Base-by-base conservation (phyloP, 2,329 filamentous ascomycete genomes). In the Fusarium begoniae region DNA sequence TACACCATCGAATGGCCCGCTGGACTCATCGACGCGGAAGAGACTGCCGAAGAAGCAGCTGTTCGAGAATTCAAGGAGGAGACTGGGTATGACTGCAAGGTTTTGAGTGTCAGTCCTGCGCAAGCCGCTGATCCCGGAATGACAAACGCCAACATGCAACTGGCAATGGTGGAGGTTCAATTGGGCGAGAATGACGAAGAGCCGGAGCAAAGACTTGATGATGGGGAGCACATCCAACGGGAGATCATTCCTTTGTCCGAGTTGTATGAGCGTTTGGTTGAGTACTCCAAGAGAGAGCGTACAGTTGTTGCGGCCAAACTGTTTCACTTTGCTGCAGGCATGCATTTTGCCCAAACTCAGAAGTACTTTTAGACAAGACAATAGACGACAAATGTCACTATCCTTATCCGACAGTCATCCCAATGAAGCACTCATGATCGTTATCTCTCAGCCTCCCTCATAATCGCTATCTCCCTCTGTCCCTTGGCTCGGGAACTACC, bases 1-100 rank as follows among this genome's bases (percentile, higher is more conserved):
- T 78, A 76, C 68, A 78, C 76, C 0, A 70, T 78, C 20, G 76
- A 78, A n/a, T 78, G 76, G 76, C 76, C 76, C 0, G 76, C 76
- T 2, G 76, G 76, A 5, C 75, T 78, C 20, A 70, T 78, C 15
- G 76, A 78, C n/a, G 75, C 73, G 1, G 73, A 78, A 5, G 76
- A 78, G 40, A 78, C 73, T 18, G 65, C 70, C 15, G 76, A 78
- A 8, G 48, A 78, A 65, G 76, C 76, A 0, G 76, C 76, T 5
- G 74, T 78, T 7, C 70, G 76, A 38, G 76, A 78, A 17, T 74
- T 78, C 43, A 78, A 78, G 47, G 76, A 78, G 54, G 76, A 78
- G 22, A 78, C 76, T 9, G 76, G 76, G 0, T 78, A 78, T 4
- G 64, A 74, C 11, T 78, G 76, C 67, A 74, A 65, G 9, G 73